Evolutionary conservation across 1,284 basidiomycete species (phyloP).

Genomic region (Blastosporella zonata): DNA sequence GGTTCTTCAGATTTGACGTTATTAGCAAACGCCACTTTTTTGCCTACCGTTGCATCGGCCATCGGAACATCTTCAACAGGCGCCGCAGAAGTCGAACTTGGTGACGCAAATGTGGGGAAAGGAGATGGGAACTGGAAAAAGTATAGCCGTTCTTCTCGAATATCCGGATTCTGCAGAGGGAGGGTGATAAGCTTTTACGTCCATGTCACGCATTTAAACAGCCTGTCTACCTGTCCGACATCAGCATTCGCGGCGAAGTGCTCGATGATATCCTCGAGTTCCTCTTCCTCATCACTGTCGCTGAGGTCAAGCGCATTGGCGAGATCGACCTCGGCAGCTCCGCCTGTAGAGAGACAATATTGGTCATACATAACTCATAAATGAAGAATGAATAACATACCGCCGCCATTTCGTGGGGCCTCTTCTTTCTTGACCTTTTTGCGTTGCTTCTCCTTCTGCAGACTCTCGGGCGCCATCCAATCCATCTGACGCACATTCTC

Average conservation of each 20-base stretch:
- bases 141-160: conserved; percentile 70
- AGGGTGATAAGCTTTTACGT: background rate
- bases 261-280: conserved; percentile 80
- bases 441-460: conserved; percentile 56
- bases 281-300: conserved; percentile 85
- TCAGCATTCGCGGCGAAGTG: conserved; percentile 62
- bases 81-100: conserved; percentile 27
- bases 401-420: conserved; percentile 26
- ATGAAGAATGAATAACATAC: conserved; percentile 17
- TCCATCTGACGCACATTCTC: conserved; percentile 78
- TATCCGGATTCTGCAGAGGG: conserved; percentile 38
- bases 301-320: conserved; percentile 78
- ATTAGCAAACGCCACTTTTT: conserved; percentile 60
- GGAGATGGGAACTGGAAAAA: conserved; percentile 93
- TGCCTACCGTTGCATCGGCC: conserved; percentile 30
- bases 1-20: conserved; percentile 47
- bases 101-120: conserved; percentile 70
- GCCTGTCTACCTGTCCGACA: conserved; percentile 35
- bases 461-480: conserved; percentile 84
- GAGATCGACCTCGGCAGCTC: conserved; percentile 47
- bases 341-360: conserved; percentile 7
- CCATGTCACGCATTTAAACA: conserved; percentile 5
- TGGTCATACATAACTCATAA: background rate
- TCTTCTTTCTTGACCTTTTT: conserved; percentile 51
- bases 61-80: conserved; percentile 27